Evolutionary conservation across 2,329 filamentous ascomycete species (phyloP), one percentile per base, ranked within the genome.

Genomic region (Colletotrichum destructivum): DNA sequence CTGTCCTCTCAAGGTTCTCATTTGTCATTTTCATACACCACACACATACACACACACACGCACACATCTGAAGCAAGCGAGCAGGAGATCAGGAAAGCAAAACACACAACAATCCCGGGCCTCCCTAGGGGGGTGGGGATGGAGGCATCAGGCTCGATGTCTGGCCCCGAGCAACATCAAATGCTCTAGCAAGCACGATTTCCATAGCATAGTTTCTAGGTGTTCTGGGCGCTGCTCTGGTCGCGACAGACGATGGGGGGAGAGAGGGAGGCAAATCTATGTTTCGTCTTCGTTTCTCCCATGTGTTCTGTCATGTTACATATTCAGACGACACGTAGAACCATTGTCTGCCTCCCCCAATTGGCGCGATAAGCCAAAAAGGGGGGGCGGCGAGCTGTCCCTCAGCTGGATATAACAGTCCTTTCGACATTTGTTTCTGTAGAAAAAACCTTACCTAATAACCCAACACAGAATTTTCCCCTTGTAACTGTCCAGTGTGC

Each of bases 161-260:
- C 31, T 42, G 55, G 42, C 16, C 31, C 40, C 16, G 38, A 46
- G 38, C 46, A 21, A 38, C 8, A 23, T 16, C 18, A 31, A 44
- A 35, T 62, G 62, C 67, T 55, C 66, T 70, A 16, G 54, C 47
- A 61, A 66, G 55, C 55, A 61, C 61, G 55, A 40, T 62, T 67
- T 54, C 66, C 68, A 67, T 40, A 40, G 63, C 68, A 67, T 71
- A 49, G 63, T 62, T 49, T 46, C 31, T 46, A 55, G 62, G 62
- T 70, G 62, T 70, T 70, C 12, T 11, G 62, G 67, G 67, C 62
- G 67, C 67, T 64, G 65, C 62, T 61, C 56, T 49, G 49, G 67
- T 61, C 56, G 47, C 62, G 52, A 55, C 2, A 15, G 40, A 11
- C n/a, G 16, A 31, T 8, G 31, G 35, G 31, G 7, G 56, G n/a